These are phyloP conservation scores for Boletus rex-veris DNA, from an alignment of 768 basidiomycete genomes.

Conservation along the genomic window DNA sequence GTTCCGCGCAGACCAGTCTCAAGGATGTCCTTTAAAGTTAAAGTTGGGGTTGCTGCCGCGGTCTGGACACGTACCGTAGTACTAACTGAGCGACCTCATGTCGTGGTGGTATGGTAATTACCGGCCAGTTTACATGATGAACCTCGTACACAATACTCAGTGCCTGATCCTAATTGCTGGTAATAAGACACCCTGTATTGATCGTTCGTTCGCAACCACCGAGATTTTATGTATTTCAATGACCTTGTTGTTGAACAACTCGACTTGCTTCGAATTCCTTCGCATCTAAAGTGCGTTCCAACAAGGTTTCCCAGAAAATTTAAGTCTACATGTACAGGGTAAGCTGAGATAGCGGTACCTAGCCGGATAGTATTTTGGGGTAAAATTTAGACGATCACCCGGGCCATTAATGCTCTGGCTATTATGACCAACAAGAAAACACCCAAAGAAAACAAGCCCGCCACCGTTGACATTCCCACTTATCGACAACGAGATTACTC, in stretches of 20 bases:
- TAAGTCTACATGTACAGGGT: not conserved
- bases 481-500: not conserved
- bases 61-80: too few species aligned
- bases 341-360: too few species aligned
- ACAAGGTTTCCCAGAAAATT: not conserved
- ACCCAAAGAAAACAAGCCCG: not conserved
- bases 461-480: not conserved
- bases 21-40: constrained; percentile 53
- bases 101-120: not conserved
- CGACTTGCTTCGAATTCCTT: not conserved
- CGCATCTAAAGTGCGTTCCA: not conserved
- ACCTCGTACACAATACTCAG: not conserved
- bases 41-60: not conserved
- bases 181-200: not conserved
- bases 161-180: not conserved
- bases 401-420: not conserved
- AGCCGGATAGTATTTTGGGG: not conserved
- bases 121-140: not conserved
- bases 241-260: too few species aligned
- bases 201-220: not conserved
- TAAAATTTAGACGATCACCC: not conserved
- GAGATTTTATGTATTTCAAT: not conserved
- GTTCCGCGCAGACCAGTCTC: constrained; percentile 56
- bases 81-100: not conserved
- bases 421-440: not conserved